phyloP scores from a whole-genome alignment of 2,329 filamentous ascomycete genomes.

The Neodidymelliopsis sp. region DNA sequence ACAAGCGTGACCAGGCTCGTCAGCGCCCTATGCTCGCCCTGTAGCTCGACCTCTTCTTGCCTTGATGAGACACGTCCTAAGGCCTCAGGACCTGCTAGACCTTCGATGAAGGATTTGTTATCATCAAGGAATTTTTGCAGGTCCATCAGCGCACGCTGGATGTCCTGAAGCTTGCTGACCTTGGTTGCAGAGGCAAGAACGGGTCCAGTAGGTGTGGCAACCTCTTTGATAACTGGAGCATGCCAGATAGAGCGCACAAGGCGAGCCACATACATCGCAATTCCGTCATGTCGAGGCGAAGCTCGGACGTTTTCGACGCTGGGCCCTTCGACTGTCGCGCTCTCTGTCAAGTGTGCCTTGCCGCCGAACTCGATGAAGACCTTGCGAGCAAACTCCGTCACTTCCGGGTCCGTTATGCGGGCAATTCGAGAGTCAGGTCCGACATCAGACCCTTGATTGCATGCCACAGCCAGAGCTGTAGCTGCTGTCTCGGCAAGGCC shows the following conservation, averaged over 20 bases:
- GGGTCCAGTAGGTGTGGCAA: slow-evolving; percentile 64
- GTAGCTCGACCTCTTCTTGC: slow-evolving; percentile 89
- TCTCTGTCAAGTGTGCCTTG: slow-evolving; percentile 83
- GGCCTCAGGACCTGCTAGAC: slow-evolving; percentile 88
- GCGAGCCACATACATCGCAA: slow-evolving; percentile 85
- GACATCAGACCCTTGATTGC: slow-evolving; percentile 87
- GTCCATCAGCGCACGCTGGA: slow-evolving; percentile 82
- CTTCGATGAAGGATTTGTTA: slow-evolving; percentile 93
- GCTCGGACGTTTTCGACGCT: slow-evolving; percentile 83
- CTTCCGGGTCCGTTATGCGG: slow-evolving; percentile 78
- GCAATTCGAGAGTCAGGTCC: slow-evolving; percentile 74
- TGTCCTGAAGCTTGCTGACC: slow-evolving; percentile 71
- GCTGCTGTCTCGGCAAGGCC: slow-evolving; percentile 89
- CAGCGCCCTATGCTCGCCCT: slow-evolving; percentile 92
- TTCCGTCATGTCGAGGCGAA: slow-evolving; percentile 87
- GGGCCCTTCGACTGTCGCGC: slow-evolving; percentile 67
- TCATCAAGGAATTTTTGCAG: slow-evolving; percentile 81
- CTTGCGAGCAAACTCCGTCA: slow-evolving; percentile 82
- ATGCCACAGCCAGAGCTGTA: slow-evolving; percentile 91
- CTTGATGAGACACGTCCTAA: slow-evolving; percentile 79
- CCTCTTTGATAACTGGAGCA: slow-evolving; percentile 71
- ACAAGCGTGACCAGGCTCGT: slow-evolving; percentile 86
- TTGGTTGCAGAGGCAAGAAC: slow-evolving; percentile 72
- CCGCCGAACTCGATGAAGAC: slow-evolving; percentile 94
- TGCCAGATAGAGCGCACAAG: slow-evolving; percentile 92